These are phyloP conservation scores for Globisporangium parvum DNA, from an alignment of 352 stramenopile species.

Conservation along the genomic window DNA sequence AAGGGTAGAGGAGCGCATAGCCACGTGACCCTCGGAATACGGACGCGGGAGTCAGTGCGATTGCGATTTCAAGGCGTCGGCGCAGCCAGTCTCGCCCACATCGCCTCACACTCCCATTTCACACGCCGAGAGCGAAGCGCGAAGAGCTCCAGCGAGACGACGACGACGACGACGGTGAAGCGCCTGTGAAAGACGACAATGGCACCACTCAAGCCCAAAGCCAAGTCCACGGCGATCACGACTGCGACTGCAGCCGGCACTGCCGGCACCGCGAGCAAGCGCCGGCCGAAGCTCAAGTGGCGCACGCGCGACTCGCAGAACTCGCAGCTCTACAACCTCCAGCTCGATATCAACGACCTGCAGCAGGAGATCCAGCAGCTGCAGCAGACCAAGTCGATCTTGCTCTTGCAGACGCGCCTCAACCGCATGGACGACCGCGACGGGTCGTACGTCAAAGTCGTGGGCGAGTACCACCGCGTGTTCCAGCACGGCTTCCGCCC, in stretches of 20 bases:
- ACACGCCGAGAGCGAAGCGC: no score
- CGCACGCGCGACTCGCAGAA: conserved; percentile 43
- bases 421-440: conserved; percentile 36
- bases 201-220: neutral
- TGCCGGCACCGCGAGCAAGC: neutral
- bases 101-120: no score
- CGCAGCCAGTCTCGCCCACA: no score
- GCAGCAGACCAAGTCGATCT: conserved; percentile 22
- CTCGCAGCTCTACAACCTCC: conserved; percentile 52
- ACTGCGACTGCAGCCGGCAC: neutral
- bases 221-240: conserved; percentile 3
- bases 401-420: conserved; percentile 20
- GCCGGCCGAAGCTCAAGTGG: conserved; percentile 43
- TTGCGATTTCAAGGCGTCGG: no score
- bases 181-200: neutral
- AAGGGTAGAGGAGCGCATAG: no score
- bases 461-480: conserved; percentile 53
- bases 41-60: no score
- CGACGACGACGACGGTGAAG: no score
- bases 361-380: conserved; percentile 39
- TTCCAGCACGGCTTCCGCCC: conserved; percentile 45
- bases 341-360: conserved; percentile 42
- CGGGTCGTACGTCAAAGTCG: conserved; percentile 37
- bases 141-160: no score
- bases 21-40: no score